Percentiles rank a stretch among this genome's conserved stretches.
Conservation (phyloP, 192 early-diverging fungal genomes). For the Rhizophagus clarus region DNA sequence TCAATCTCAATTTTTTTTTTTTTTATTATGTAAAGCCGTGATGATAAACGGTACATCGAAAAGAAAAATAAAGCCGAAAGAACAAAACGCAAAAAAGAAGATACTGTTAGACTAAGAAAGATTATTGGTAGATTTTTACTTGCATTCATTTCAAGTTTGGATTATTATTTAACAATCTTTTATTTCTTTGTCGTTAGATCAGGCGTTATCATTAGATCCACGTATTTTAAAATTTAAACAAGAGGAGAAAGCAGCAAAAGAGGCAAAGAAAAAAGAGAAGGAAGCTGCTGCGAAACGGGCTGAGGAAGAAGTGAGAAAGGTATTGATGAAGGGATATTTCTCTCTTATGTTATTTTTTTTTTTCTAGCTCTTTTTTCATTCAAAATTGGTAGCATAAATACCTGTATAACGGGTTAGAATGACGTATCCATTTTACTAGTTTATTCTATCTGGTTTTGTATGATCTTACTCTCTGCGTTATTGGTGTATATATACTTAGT, state of each 20-base stretch:
- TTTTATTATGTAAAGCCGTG: constrained; percentile 57
- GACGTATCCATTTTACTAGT: no score
- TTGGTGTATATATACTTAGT: background rate
- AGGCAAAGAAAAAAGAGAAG: constrained; percentile 88
- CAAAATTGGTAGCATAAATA: no score
- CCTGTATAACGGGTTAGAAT: no score
- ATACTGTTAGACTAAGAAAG: constrained; percentile 83
- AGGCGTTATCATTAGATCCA: constrained; percentile 83
- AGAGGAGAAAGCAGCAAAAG: constrained; percentile 87
- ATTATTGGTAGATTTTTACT: constrained; percentile 61
- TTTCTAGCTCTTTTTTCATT: no score
- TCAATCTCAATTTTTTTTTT: constrained; percentile 4
- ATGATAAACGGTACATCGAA: constrained; percentile 96
- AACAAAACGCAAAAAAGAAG: constrained; percentile 94
- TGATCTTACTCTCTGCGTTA: no score
- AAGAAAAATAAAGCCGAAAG: constrained; percentile 94
- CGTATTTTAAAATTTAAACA: constrained; percentile 88
- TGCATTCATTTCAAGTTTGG: background rate
- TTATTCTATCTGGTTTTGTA: no score
- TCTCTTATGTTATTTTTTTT: no score
- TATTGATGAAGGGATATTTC: background rate
- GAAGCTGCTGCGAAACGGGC: constrained; percentile 69
- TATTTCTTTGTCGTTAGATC: constrained; percentile 40
- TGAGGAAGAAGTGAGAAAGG: constrained; percentile 47
- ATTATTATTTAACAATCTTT: background rate